A percentile compares a stretch with the other conserved stretches of the same genome.
Conservation (phyloP, 2,329 filamentous ascomycete species). For the Gnomoniopsis sp. region DNA sequence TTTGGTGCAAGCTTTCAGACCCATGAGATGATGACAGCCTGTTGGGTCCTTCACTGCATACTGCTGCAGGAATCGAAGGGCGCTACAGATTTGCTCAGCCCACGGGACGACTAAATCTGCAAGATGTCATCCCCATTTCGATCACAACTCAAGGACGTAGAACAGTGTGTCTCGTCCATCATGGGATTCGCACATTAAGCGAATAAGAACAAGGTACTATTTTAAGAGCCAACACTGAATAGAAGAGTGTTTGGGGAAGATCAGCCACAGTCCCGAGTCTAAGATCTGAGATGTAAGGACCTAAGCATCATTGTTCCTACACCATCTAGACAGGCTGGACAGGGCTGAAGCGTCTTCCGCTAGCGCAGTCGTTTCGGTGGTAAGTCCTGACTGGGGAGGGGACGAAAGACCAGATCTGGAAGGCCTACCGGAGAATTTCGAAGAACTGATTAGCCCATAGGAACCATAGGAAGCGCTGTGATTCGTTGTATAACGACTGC, state of each 20-base stretch:
- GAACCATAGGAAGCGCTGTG: neutral
- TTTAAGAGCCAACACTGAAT: conserved; percentile 8
- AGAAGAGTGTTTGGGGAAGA: conserved; percentile 1
- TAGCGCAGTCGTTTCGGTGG: conserved; percentile 2
- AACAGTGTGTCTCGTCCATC: neutral
- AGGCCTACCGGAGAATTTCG: conserved; percentile 1
- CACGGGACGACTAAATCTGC: conserved; percentile 10
- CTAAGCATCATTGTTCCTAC: conserved; percentile 7
- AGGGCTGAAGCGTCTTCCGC: conserved; percentile 5
- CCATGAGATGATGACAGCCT: conserved; percentile 11
- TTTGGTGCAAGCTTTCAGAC: conserved; percentile 9
- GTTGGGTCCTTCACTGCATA: conserved; percentile 13
- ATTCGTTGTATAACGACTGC: conserved; percentile 15
- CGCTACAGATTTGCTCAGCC: conserved; percentile 16
- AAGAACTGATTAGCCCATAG: conserved; percentile 1
- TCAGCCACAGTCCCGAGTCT: conserved; percentile 1
- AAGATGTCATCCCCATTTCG: conserved; percentile 1
- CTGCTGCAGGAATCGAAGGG: conserved; percentile 12
- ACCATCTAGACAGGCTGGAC: conserved; percentile 5
- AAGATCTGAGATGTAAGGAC: conserved; percentile 9
- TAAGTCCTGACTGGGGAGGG: neutral
- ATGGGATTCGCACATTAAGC: neutral
- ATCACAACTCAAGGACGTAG: neutral
- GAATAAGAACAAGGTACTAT: conserved; percentile 11
- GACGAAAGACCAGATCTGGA: conserved; percentile 2